These are phyloP conservation scores for Cladosporium colombiae DNA, from an alignment of 2,329 filamentous ascomycete species.

Conservation along the genomic window DNA sequence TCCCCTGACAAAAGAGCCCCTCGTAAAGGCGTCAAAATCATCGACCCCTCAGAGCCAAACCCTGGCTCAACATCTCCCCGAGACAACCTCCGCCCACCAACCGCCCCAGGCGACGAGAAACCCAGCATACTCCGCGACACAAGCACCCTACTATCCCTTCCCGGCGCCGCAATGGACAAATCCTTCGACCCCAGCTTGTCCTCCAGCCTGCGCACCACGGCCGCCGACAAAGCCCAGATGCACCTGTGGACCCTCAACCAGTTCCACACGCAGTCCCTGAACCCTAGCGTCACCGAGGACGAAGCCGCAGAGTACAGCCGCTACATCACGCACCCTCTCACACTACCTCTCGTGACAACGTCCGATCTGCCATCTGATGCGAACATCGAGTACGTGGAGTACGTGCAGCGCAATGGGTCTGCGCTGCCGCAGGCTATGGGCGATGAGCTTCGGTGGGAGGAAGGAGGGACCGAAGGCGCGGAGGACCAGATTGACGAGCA, in stretches of 20 bases:
- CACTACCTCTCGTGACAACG: conserved; percentile 74
- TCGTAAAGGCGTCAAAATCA: conserved; percentile 69
- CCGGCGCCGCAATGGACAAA: conserved; percentile 20
- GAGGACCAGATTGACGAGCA: conserved; percentile 59
- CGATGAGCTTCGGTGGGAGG: conserved; percentile 42
- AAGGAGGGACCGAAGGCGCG: conserved; percentile 54
- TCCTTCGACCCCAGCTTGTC: conserved; percentile 16
- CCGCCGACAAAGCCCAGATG: conserved; percentile 75
- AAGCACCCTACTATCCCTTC: conserved; percentile 21
- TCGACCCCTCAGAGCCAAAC: conserved; percentile 53
- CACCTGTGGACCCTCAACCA: conserved; percentile 88
- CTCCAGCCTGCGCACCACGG: conserved; percentile 33
- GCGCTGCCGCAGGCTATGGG: conserved; percentile 6
- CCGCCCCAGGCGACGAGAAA: conserved; percentile 31
- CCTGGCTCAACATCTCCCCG: conserved; percentile 1
- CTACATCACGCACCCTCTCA: conserved; percentile 87
- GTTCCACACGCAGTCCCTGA: conserved; percentile 80
- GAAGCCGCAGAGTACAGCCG: conserved; percentile 85
- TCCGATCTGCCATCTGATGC: conserved; percentile 61
- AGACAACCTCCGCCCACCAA: conserved; percentile 13
- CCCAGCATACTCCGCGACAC: conserved; percentile 44
- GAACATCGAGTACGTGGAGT: conserved; percentile 73
- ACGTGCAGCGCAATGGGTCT: conserved; percentile 61
- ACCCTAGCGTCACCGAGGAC: conserved; percentile 73
- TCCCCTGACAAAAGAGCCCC: conserved; percentile 60